These are phyloP conservation scores for Fusarium sp. DNA, from an alignment of 2,329 filamentous ascomycete genomes.

Conservation along the genomic window DNA sequence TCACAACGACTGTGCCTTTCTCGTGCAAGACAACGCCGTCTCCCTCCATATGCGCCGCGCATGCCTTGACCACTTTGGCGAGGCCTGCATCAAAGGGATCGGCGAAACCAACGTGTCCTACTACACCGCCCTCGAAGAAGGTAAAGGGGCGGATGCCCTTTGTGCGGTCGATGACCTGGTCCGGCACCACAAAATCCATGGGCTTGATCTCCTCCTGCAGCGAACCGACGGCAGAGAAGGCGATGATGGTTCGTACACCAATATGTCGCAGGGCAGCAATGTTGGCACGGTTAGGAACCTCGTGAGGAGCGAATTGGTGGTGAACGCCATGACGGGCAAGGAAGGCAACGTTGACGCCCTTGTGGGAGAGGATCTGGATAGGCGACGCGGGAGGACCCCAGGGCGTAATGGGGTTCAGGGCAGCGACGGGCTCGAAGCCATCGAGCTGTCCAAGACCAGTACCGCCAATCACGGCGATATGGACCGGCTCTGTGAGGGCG, in stretches of 20 bases:
- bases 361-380: slow-evolving; percentile 90
- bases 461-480: slow-evolving; percentile 91
- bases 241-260: slow-evolving; percentile 90
- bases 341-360: slow-evolving; percentile 86
- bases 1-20: slow-evolving; percentile 87
- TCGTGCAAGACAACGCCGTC: slow-evolving; percentile 88
- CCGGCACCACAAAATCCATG: slow-evolving; percentile 94
- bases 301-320: slow-evolving; percentile 92
- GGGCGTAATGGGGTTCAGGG: slow-evolving; percentile 80
- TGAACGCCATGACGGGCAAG: slow-evolving; percentile 89
- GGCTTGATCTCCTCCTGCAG: slow-evolving; percentile 93
- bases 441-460: slow-evolving; percentile 91
- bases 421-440: slow-evolving; percentile 85
- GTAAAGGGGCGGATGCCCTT: slow-evolving; percentile 95
- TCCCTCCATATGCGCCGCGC: slow-evolving; percentile 79
- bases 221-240: slow-evolving; percentile 94
- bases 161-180: slow-evolving; percentile 97
- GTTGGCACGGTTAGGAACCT: slow-evolving; percentile 94
- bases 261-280: slow-evolving; percentile 95
- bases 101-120: slow-evolving; percentile 94
- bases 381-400: slow-evolving; percentile 83
- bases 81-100: slow-evolving; percentile 90
- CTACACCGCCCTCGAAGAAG: slow-evolving; percentile 92
- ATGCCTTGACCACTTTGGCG: slow-evolving; percentile 79
- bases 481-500: slow-evolving; percentile 68